Conservation (phyloP, 257 asterid species). For the Jasminum sambac region DNA sequence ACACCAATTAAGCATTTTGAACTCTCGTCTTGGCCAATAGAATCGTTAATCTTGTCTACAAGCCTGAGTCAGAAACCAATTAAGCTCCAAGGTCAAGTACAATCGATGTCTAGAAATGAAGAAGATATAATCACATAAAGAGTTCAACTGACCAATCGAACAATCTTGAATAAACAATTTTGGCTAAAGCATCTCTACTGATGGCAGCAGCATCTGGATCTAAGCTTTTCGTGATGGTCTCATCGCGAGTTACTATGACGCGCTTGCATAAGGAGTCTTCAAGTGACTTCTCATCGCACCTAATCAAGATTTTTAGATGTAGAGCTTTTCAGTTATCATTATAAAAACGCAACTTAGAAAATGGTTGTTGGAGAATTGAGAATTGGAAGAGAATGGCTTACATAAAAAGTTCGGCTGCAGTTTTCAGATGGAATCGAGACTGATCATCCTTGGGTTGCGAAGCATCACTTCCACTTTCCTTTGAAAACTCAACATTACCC, state of each 20-base stretch:
- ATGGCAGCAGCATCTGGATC: slow-evolving; percentile 67
- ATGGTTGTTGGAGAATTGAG: slow-evolving; percentile 10
- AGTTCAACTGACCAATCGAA: slow-evolving; percentile 75
- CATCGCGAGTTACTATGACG: slow-evolving; percentile 88
- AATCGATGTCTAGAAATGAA: not conserved
- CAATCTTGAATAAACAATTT: slow-evolving; percentile 72
- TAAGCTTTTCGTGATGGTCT: slow-evolving; percentile 75
- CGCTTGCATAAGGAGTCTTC: slow-evolving; percentile 88
- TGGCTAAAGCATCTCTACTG: slow-evolving; percentile 85
- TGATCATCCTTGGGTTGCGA: slow-evolving; percentile 80
- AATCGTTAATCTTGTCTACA: slow-evolving; percentile 77
- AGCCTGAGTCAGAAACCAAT: slow-evolving; percentile 55
- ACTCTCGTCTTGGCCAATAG: slow-evolving; percentile 88
- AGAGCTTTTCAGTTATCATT: slow-evolving; percentile 14
- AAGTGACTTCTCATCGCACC: slow-evolving; percentile 77
- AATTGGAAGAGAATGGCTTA: slow-evolving; percentile 28
- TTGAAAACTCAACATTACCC: slow-evolving; percentile 76
- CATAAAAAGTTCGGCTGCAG: slow-evolving; percentile 78
- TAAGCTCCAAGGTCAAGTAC: slow-evolving; percentile 14
- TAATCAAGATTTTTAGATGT: slow-evolving; percentile 29
- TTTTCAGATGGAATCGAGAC: slow-evolving; percentile 68
- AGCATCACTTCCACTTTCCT: slow-evolving; percentile 66
- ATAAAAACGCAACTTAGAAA: not conserved
- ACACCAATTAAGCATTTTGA: slow-evolving; percentile 79
- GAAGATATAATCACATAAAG: not conserved